Evolutionary conservation across 2,329 filamentous ascomycete species (phyloP), one percentile per base, ranked within the genome.

Genomic region (Metarhizium robertsii): DNA sequence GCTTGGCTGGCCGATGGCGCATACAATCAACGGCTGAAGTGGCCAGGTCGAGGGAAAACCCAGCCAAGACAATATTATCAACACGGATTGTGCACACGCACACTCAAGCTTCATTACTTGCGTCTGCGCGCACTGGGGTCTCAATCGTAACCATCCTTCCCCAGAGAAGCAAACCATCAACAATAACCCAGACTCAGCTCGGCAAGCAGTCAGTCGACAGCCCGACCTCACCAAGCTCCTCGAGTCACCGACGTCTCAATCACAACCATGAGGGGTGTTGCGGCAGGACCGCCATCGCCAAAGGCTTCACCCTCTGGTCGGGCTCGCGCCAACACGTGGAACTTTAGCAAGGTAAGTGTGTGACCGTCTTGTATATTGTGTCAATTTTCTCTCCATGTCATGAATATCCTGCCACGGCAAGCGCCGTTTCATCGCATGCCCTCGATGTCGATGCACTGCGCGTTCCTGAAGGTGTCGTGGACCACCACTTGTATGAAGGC

Each of bases 281-380:
- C 65, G 53, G 70, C 71, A 55, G 71, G 69, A 53, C 64, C 67
- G 53, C 66, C 68, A 38, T 66, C 64, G 53, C 62, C 66, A 38
- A 53, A 52, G 51, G 54, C 53, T 11, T 61, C 59, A 53, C 61
- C 62, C n/a, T 61, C 60, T 50, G 65, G 65, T 47, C 62, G 69
- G 58, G 58, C 64, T 53, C 62, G 68, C 52, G 66, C 63, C 53
- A 71, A 75, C 52, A 75, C 72, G 13, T 75, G 69, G 67, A 73
- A 65, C 60, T 72, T 74, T 55, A 72, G 72, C 63, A 71, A 68
- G 68, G 70, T 73, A 59, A 64, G 66, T 57, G 55, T 20, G 42
- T 20, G 42, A 20, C 25, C 45, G 11, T 13, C 43, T 56, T 45
- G 58, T 53, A 34, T 52, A 10, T 38, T 14, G 20, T 29, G 5